Base-by-base conservation (phyloP, 2,329 filamentous ascomycete genomes). In the Parastagonospora nodorum region DNA sequence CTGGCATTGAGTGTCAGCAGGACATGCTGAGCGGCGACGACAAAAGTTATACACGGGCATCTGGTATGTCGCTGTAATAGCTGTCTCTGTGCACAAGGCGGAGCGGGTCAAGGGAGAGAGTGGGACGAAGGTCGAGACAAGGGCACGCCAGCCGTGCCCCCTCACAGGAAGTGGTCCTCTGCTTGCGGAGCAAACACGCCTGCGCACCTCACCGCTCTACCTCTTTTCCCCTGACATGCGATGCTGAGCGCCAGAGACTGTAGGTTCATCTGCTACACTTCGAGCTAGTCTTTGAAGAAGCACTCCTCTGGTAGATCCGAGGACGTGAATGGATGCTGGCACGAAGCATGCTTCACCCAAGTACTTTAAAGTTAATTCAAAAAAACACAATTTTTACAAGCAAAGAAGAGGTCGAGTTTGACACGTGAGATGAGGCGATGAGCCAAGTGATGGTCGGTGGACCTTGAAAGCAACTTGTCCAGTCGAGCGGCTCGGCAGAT, bases 201-300 rank as follows among this genome's bases (percentile, higher is more conserved):
- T 63, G 68, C 60, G 53, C 48, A 58, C 55, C 55, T 61, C 71
- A 74, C 72, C 63, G 71, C 71, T 74, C 72, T 72, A 62, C 57
- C 41, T 59, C 46, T 55, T 51, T 48, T 58, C 56, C 53, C 53
- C 45, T 58, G 58, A 50, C 52, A 51, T 43, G 45, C 38, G 42
- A 55, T 41, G 37, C 50, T 43, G 56, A 53, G 15, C 51, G 51
- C 27, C 54, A 61, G 55, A 60, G 66, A 64, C 68, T 64, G 72
- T 81, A 80, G 80, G 78, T 51, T 80, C 80, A 82, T 82, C 79
- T 73, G 76, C 80, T 82, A 82, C 76, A 67, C 74, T 79, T 76
- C 74, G 73, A 74, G 78, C 78, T 74, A 77, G 53, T 63, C 69
- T 62, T 63, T 47, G 63, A 69, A 67, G 71, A 72, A 64, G 71